These are phyloP conservation scores for Kondoa subrosea DNA, from an alignment of 768 basidiomycete genomes.

Conservation along the genomic window DNA sequence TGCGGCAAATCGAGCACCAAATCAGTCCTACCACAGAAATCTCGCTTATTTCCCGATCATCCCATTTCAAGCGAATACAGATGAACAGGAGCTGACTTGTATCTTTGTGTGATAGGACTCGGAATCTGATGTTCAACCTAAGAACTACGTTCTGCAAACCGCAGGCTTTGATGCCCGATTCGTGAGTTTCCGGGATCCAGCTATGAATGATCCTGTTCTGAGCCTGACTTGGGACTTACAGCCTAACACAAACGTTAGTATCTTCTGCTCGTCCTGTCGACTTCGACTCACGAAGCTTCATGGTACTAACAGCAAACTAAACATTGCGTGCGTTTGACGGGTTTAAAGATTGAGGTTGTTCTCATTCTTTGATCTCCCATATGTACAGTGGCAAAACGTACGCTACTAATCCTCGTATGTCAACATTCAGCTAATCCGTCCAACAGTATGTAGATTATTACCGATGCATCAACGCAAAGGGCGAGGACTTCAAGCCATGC, in stretches of 20 bases:
- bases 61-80: no score
- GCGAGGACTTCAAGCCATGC: constrained; percentile 96
- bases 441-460: constrained; percentile 98
- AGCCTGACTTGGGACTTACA: constrained; percentile 19
- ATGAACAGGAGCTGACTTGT: constrained; percentile 12
- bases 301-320: constrained; percentile 85
- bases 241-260: constrained; percentile 30
- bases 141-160: constrained; percentile 84
- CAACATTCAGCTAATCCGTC: constrained; percentile 34
- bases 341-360: background rate
- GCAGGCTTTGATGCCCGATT: constrained; percentile 72
- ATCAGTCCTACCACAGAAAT: no score
- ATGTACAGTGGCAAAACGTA: constrained; percentile 13
- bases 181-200: constrained; percentile 22
- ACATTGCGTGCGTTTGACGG: constrained; percentile 56
- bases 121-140: constrained; percentile 7
- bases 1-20: no score
- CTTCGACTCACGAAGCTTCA: no score
- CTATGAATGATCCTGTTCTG: background rate
- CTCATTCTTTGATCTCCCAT: background rate
- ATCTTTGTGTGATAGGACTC: constrained; percentile 9
- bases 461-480: constrained; percentile 79
- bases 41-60: no score
- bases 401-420: background rate
- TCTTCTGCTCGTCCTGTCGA: constrained; percentile 52